phyloP scores from a whole-genome alignment of 1,284 basidiomycete genomes.

The Sporisorium reilianum region DNA sequence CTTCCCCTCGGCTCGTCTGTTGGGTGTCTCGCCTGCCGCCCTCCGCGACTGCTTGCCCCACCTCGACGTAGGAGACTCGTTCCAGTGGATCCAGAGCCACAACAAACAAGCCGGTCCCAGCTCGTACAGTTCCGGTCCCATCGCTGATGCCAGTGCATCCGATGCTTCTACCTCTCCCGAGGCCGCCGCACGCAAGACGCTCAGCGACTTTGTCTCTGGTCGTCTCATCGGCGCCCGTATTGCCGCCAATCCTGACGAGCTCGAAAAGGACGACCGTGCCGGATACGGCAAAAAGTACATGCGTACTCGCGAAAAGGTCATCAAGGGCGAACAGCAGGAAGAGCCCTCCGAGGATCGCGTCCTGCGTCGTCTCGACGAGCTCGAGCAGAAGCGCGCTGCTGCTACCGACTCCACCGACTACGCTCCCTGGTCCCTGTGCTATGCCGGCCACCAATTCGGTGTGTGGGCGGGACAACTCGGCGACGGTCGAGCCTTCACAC shows the following conservation, averaged over 20 bases:
- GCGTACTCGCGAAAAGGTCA: constrained; percentile 29
- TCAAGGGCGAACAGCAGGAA: constrained; percentile 39
- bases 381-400: constrained; percentile 29
- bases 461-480: constrained; percentile 95
- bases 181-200: constrained; percentile 40
- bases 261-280: constrained; percentile 26
- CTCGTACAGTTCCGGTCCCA: constrained; percentile 63
- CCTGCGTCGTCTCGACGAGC: constrained; percentile 38
- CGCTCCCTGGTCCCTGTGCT: constrained; percentile 64
- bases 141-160: constrained; percentile 31
- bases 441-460: constrained; percentile 80
- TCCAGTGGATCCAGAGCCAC: constrained; percentile 74
- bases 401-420: constrained; percentile 29
- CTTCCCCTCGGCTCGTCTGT: constrained; percentile 71
- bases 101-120: constrained; percentile 68
- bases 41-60: constrained; percentile 83
- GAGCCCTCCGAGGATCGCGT: constrained; percentile 25
- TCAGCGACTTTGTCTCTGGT: constrained; percentile 54
- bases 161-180: constrained; percentile 15
- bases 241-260: constrained; percentile 6
- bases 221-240: constrained; percentile 49
- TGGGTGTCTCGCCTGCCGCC: constrained; percentile 77
- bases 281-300: constrained; percentile 57
- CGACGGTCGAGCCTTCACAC: constrained; percentile 90
- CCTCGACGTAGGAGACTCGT: constrained; percentile 86